A percentile compares a stretch with the other conserved stretches of the same genome.
phyloP scores from a whole-genome alignment of 78 protist species.

The Dictyostelium discoideum region DNA sequence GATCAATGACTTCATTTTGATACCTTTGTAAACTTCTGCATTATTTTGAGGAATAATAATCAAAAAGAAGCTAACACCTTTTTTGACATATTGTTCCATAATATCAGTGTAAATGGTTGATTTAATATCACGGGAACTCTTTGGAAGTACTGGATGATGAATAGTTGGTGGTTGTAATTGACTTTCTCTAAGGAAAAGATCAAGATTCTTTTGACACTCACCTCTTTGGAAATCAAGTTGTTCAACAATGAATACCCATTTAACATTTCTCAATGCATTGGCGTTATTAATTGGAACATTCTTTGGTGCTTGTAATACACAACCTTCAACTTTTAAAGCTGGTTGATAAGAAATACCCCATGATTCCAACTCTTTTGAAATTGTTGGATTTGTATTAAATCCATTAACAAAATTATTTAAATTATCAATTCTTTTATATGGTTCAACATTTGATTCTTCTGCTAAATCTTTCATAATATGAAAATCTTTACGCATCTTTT shows the following conservation, averaged over 20 bases:
- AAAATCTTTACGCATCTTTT: background rate
- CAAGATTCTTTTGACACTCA: background rate
- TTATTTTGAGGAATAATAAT: conserved; percentile 11
- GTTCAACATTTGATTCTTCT: conserved; percentile 6
- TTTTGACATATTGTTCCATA: background rate
- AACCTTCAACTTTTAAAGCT: background rate
- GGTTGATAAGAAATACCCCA: conserved; percentile 13
- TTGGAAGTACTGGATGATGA: background rate
- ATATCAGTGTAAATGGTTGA: background rate
- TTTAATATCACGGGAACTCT: background rate
- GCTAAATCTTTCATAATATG: conserved; percentile 10
- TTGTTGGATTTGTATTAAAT: background rate
- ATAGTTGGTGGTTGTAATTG: background rate
- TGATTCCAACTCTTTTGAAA: background rate
- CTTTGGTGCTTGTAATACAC: background rate
- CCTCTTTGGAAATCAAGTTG: background rate
- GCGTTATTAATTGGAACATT: background rate
- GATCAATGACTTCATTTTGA: background rate
- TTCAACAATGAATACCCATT: background rate
- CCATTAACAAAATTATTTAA: background rate
- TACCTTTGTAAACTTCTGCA: background rate
- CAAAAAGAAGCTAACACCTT: background rate
- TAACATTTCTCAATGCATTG: background rate
- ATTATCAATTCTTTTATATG: background rate
- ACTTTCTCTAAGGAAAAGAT: background rate